Conservation (phyloP, 345 rosid genomes). For the Linum trigynum region DNA sequence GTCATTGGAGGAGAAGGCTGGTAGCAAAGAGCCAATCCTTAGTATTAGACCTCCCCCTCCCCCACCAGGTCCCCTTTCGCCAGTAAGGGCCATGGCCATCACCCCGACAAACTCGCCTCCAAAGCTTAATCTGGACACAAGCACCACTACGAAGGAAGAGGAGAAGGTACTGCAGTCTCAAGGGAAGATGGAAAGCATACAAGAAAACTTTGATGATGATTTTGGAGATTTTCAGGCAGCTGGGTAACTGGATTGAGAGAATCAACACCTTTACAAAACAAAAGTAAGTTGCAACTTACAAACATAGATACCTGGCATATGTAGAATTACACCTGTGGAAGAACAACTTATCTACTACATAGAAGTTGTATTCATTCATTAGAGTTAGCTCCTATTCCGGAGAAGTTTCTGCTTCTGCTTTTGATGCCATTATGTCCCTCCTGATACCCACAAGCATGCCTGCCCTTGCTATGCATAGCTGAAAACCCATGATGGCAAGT, state of each 20-base stretch:
- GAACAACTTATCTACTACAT: too few species aligned
- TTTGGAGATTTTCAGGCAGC: constrained; percentile 99
- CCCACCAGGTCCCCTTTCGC: constrained; percentile 61
- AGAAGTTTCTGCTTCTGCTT: too few species aligned
- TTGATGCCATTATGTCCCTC: constrained; percentile 9
- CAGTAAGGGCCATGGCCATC: constrained; percentile 28
- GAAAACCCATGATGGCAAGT: constrained; percentile 17
- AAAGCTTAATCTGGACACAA: constrained; percentile 23
- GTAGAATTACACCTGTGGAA: too few species aligned
- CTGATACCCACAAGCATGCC: constrained; percentile 15
- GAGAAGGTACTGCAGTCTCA: constrained; percentile 23
- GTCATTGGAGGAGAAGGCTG: constrained; percentile 50
- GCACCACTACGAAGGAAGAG: constrained; percentile 21
- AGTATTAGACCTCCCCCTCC: constrained; percentile 77
- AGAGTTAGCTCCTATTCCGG: too few species aligned
- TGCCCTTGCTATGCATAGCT: constrained; percentile 19
- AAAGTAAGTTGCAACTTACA: neutral
- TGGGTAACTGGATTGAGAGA: constrained; percentile 17
- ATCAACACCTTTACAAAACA: neutral
- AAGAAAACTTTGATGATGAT: constrained; percentile 66
- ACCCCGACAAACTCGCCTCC: constrained; percentile 33
- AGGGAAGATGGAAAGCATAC: constrained; percentile 21
- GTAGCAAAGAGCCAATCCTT: constrained; percentile 39
- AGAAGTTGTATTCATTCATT: too few species aligned
- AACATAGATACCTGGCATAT: neutral